These are phyloP conservation scores for Colletotrichum spinosum DNA, from an alignment of 2,329 filamentous ascomycete genomes.

Conservation along the genomic window DNA sequence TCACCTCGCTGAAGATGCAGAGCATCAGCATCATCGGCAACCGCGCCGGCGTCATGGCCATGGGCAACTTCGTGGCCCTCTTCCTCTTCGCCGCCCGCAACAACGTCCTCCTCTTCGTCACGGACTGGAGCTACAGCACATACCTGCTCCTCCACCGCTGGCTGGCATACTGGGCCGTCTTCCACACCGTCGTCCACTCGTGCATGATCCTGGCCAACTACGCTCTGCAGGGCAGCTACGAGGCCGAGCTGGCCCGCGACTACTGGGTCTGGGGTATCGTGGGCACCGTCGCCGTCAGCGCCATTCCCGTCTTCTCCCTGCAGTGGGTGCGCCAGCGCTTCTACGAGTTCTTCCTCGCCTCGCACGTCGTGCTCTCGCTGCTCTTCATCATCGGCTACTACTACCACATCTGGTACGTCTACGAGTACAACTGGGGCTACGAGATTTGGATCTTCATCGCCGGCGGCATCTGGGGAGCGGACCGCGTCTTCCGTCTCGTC, in stretches of 20 bases:
- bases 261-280: conserved; percentile 42
- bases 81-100: conserved; percentile 28
- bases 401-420: conserved; percentile 41
- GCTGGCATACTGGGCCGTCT: conserved; percentile 24
- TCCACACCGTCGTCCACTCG: conserved; percentile 28
- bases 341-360: conserved; percentile 42
- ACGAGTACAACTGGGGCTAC: conserved; percentile 39
- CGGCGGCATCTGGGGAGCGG: conserved; percentile 36
- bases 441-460: conserved; percentile 40
- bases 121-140: conserved; percentile 28
- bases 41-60: conserved; percentile 27
- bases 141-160: conserved; percentile 32
- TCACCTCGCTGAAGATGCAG: conserved; percentile 40
- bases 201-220: conserved; percentile 28
- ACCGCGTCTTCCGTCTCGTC: conserved; percentile 30
- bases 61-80: conserved; percentile 27
- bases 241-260: conserved; percentile 18
- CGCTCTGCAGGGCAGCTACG: conserved; percentile 6
- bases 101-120: conserved; percentile 18
- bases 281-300: conserved; percentile 25
- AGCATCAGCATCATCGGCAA: conserved; percentile 45
- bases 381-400: conserved; percentile 40
- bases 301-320: conserved; percentile 37
- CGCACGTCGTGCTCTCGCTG: conserved; percentile 38
- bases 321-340: conserved; percentile 39